These are phyloP conservation scores for Cladosporium cucumerinum DNA, from an alignment of 2,329 filamentous ascomycete species.

Conservation along the genomic window DNA sequence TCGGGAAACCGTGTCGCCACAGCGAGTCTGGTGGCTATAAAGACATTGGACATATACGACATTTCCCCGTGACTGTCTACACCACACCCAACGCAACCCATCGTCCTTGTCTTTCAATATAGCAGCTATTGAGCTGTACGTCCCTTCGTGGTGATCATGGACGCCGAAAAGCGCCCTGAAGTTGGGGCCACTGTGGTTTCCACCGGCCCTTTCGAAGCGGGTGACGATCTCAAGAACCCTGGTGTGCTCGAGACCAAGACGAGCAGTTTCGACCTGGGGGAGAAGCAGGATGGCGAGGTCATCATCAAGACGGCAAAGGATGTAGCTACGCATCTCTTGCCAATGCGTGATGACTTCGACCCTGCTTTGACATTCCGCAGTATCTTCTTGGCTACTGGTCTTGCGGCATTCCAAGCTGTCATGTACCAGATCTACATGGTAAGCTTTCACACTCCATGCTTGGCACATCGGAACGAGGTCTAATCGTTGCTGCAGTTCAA, in stretches of 20 bases:
- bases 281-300: slow-evolving; percentile 27
- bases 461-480: neutral
- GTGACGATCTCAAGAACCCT: neutral
- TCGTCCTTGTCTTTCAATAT: neutral
- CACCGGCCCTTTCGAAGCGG: neutral
- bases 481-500: slow-evolving; percentile 44
- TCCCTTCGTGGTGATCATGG: neutral
- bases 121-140: neutral
- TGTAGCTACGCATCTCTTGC: slow-evolving; percentile 48
- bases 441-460: slow-evolving; percentile 20
- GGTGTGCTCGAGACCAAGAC: neutral
- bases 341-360: slow-evolving; percentile 54
- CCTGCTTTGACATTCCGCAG: slow-evolving; percentile 53
- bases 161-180: neutral
- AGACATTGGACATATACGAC: neutral
- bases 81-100: neutral
- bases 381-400: slow-evolving; percentile 48
- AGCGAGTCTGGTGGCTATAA: neutral
- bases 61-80: neutral
- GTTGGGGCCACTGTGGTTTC: neutral
- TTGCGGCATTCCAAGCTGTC: slow-evolving; percentile 54
- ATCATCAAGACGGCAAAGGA: slow-evolving; percentile 54
- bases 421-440: slow-evolving; percentile 57
- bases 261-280: neutral
- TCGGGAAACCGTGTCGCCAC: neutral